Evolutionary conservation across 306 rosid species (phyloP), one percentile per base, ranked within the genome.

Genomic region (Inga laurina): DNA sequence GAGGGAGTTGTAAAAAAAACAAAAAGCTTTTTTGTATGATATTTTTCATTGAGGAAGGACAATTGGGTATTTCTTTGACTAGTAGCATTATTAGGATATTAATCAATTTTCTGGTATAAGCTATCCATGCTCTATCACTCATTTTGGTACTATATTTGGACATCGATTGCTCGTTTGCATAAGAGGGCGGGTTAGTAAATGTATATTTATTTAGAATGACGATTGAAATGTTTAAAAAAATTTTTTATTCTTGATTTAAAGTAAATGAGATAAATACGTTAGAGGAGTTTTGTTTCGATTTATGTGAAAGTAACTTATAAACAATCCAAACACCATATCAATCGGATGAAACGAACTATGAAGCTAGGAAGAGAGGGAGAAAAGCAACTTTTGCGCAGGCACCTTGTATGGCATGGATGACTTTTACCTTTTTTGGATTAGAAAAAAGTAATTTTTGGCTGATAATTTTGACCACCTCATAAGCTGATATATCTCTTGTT

Each of bases 381-480:
- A 71, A 83, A 73, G 82, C 68, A 54, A 7, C 34, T 49, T 70
- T 48, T 74, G 87, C 81, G 86, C 89, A 81, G 82, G 83, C 84
- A 84, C 72, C 11, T 37, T 84, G 43, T 71, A 71, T 43, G 10
- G 81, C 87, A 52, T 78, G 81, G 85, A 69, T 70, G 46, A 65
- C 87, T 79, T 91, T 81, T 70, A 18, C 21, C 70, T 43, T 76
- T 78, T 78, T 82, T 84, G 27, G 52, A 4, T 66, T 39, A 48
- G 68, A 74, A 48, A 79, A 72, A 77, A 89, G 87, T 74, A 79
- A 81, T 19, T 66, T 81, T 54, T 78, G 66, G 88, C 79, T 16
- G 84, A 64, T 85, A 76, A 76, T 41, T 77, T 91, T 88, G 93
- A 91, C 92, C 81, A 75, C 51, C 66, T 45, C 82, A 13, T 49